Evolutionary conservation across 2,329 filamentous ascomycete species (phyloP), one percentile per base, ranked within the genome.

Genomic region (Curvularia sp.): DNA sequence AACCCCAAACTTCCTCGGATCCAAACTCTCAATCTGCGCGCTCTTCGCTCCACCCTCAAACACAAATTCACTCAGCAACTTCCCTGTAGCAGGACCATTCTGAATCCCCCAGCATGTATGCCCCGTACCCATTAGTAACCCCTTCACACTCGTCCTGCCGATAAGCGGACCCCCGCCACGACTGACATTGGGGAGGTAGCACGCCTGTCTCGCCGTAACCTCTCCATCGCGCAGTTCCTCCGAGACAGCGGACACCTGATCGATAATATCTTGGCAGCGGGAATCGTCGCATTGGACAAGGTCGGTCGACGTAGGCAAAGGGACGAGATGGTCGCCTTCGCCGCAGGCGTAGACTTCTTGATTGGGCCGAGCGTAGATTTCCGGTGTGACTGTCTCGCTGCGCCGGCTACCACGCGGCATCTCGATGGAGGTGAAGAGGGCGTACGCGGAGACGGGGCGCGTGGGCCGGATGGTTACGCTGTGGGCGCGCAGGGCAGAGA

Each of bases 91-190:
- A 1, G 94, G 93, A 0, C 88, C 92, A 79, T 99, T 98, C 80
- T 98, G 94, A 22, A 99, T 97, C 0, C 95, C 95, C 95, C 95
- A 99, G 79, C 94, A 98, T 1, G 93, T 97, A 81, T 99, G 95
- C 0, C 95, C 95, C 0, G 92, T 85, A 0, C 95, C 95, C 59
- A 98, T 82, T 75, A 90, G 89, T 43, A 98, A 71, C 0, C 93
- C 93, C 6, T 87, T 85, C 0, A 89, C 86, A 1, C 85, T 84
- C 7, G 93, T 93, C 53, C 84, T 81, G 0, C 95, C 95, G 24
- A 98, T 85, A 49, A 98, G 77, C 5, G 95, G 94, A 0, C 86
- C 88, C n/a, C 88, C 77, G 22, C 77, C 79, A 2, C 78, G 75
- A 54, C 75, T 79, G 59, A 93, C 90, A 65, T 89, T 90, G 0